A percentile compares a stretch with the other conserved stretches of the same genome.
Conservation (phyloP, 805 yeast genomes). For the Saturnispora serradocipensis region DNA sequence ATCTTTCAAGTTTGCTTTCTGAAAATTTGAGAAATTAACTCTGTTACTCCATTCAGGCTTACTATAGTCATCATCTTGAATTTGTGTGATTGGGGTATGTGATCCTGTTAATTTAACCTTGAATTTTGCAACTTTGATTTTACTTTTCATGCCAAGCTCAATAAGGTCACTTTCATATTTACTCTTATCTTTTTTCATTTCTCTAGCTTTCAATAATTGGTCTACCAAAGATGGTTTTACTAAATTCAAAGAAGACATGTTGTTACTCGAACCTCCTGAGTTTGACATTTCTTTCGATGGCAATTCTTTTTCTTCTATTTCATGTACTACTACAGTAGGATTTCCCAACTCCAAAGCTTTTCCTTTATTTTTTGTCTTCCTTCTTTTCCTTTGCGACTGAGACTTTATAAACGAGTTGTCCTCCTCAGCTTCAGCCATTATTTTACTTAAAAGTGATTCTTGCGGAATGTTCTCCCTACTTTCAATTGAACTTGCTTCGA, state of each 20-base stretch:
- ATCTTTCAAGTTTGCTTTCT: slow-evolving; percentile 9
- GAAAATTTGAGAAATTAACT: slow-evolving; percentile 14
- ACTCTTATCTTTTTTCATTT: slow-evolving; percentile 8
- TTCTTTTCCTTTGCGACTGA: slow-evolving; percentile 2
- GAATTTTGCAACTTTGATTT: slow-evolving; percentile 11
- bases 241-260: not conserved
- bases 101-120: slow-evolving; percentile 6
- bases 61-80: slow-evolving; percentile 3
- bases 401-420: not conserved
- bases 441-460: not conserved
- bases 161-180: slow-evolving; percentile 6
- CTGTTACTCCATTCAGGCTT: slow-evolving; percentile 16
- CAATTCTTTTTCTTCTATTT: not conserved
- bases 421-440: slow-evolving; percentile 6
- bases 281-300: not conserved
- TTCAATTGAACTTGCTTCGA: not conserved
- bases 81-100: not conserved
- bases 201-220: slow-evolving; percentile 13
- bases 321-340: not conserved
- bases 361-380: not conserved
- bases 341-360: not conserved
- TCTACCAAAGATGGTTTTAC: not conserved
- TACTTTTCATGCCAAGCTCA: not conserved
- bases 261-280: not conserved
- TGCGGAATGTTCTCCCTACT: not conserved